Percentiles rank a stretch among this genome's conserved stretches.
Evolutionary conservation across 805 yeast species (phyloP).

Genomic region (Starmerella powellii): DNA sequence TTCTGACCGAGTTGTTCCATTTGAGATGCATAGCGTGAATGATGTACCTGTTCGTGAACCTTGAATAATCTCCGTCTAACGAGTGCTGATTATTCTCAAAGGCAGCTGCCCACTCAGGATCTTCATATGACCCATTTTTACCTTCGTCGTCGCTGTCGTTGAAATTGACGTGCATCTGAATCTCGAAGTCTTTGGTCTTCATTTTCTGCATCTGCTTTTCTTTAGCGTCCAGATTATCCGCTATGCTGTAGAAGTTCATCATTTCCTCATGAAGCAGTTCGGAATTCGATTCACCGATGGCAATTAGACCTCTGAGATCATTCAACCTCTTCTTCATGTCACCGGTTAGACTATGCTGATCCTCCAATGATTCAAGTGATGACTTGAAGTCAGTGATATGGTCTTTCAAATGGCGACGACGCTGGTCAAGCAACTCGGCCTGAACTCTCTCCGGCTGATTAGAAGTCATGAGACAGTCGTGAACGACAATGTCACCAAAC

Average conservation of each 20-base stretch:
- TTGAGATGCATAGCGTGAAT: constrained; percentile 60
- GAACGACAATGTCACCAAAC: constrained; percentile 46
- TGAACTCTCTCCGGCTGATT: constrained; percentile 26
- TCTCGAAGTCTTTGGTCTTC: neutral
- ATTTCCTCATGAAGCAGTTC: constrained; percentile 7
- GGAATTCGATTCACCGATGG: constrained; percentile 4
- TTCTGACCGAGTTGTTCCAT: constrained; percentile 65
- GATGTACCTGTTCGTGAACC: constrained; percentile 56
- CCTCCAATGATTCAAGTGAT: constrained; percentile 26
- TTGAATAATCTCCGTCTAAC: neutral
- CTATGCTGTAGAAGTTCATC: constrained; percentile 14
- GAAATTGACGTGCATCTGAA: neutral
- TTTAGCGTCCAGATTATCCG: constrained; percentile 11
- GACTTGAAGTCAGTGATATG: constrained; percentile 27
- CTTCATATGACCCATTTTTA: neutral
- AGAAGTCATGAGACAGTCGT: constrained; percentile 43
- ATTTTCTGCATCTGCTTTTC: constrained; percentile 4
- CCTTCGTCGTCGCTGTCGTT: neutral
- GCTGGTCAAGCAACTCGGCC: constrained; percentile 21
- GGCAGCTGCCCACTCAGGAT: neutral
- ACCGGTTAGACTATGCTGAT: constrained; percentile 8
- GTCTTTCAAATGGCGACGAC: constrained; percentile 26
- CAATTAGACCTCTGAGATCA: constrained; percentile 8
- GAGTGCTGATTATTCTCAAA: neutral
- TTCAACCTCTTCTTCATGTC: neutral